Percentiles rank a stretch among this genome's conserved stretches.
These are phyloP conservation scores for Coniochaeta ligniaria DNA, from an alignment of 2,329 filamentous ascomycete species.

Conservation along the genomic window DNA sequence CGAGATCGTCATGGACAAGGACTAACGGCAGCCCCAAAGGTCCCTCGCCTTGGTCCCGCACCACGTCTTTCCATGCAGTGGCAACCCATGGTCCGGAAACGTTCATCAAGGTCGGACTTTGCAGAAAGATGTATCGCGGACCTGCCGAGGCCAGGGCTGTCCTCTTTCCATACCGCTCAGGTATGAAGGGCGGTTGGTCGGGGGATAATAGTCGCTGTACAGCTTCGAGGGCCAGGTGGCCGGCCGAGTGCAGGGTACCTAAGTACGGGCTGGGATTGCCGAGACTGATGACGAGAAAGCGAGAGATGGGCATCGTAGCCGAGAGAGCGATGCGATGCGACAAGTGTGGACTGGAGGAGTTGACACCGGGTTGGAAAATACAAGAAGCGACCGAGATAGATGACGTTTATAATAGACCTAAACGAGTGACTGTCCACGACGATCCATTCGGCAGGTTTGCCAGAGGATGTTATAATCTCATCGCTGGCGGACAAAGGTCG, in stretches of 20 bases:
- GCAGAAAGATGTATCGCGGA: constrained; percentile 58
- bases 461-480: background rate
- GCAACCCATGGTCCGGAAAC: constrained; percentile 65
- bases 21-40: constrained; percentile 47
- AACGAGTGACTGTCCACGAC: background rate
- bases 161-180: constrained; percentile 39
- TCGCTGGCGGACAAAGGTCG: background rate
- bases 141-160: constrained; percentile 40
- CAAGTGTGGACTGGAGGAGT: background rate
- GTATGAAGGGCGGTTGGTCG: constrained; percentile 40
- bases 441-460: background rate
- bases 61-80: constrained; percentile 54
- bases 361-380: background rate
- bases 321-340: background rate
- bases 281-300: constrained; percentile 75
- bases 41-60: constrained; percentile 26
- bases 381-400: too few relatives aligned
- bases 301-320: constrained; percentile 21
- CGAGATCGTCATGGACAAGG: constrained; percentile 84
- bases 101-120: constrained; percentile 80
- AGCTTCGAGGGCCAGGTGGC: constrained; percentile 66
- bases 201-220: constrained; percentile 43
- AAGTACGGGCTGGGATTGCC: constrained; percentile 75
- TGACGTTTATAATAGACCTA: background rate
- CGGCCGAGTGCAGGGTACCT: constrained; percentile 78